Evolutionary conservation across 768 basidiomycete genomes (phyloP).

Genomic region (Serendipita indica): DNA sequence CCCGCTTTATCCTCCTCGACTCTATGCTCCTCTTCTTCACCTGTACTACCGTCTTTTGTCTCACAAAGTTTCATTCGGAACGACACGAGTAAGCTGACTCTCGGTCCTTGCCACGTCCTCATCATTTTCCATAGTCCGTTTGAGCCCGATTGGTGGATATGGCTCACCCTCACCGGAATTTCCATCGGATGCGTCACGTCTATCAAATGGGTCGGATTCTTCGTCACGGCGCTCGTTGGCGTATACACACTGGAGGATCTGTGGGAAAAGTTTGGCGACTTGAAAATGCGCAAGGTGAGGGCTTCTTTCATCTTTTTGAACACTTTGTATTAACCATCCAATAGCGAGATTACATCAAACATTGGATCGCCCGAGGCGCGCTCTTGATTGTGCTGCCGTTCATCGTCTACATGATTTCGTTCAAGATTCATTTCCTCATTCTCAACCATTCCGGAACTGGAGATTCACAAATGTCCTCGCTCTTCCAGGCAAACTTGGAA

Average conservation of each 20-base stretch:
- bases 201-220: slow-evolving; percentile 92
- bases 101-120: background rate
- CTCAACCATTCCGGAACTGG: slow-evolving; percentile 91
- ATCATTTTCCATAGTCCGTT: slow-evolving; percentile 48
- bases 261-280: slow-evolving; percentile 96
- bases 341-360: slow-evolving; percentile 73
- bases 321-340: slow-evolving; percentile 5
- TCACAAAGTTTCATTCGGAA: slow-evolving; percentile 95
- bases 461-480: slow-evolving; percentile 95
- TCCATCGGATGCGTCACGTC: slow-evolving; percentile 94
- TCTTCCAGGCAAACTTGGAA: slow-evolving; percentile 91
- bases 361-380: slow-evolving; percentile 76
- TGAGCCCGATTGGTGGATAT: slow-evolving; percentile 94
- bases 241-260: slow-evolving; percentile 95
- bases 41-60: slow-evolving; percentile 86
- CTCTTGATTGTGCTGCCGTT: slow-evolving; percentile 85
- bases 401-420: slow-evolving; percentile 82
- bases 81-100: slow-evolving; percentile 61
- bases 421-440: slow-evolving; percentile 94
- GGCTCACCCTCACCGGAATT: slow-evolving; percentile 83
- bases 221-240: slow-evolving; percentile 88
- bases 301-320: background rate
- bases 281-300: slow-evolving; percentile 69
- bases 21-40: slow-evolving; percentile 99
- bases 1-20: slow-evolving; percentile 92